Percentiles rank a stretch among this genome's conserved stretches.
These are phyloP conservation scores for Trichoderma sp. DNA, from an alignment of 2,329 filamentous ascomycete species.

Conservation along the genomic window DNA sequence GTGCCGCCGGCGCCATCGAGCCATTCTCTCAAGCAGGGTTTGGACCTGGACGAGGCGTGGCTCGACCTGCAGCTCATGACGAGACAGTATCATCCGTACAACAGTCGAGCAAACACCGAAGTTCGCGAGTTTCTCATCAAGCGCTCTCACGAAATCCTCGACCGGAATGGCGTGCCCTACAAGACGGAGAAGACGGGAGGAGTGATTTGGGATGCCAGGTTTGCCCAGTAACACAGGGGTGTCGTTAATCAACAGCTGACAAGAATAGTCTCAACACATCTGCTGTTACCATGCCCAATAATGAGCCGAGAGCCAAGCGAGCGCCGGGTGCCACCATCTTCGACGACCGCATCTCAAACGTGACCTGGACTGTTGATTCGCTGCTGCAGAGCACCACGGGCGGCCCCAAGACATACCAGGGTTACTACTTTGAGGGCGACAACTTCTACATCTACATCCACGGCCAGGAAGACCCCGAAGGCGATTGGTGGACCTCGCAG, in stretches of 20 bases:
- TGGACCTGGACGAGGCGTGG: constrained; percentile 88
- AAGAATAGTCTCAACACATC: neutral
- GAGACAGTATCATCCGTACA: constrained; percentile 81
- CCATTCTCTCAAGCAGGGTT: constrained; percentile 54
- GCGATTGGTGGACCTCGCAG: constrained; percentile 69
- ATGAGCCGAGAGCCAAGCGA: constrained; percentile 9
- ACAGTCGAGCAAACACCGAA: constrained; percentile 78
- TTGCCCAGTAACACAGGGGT: neutral
- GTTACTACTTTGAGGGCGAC: constrained; percentile 85
- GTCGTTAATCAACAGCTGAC: neutral
- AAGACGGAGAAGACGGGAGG: constrained; percentile 45
- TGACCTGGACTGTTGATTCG: constrained; percentile 58
- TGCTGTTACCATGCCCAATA: neutral
- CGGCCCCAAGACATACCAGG: constrained; percentile 41
- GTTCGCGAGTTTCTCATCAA: constrained; percentile 75
- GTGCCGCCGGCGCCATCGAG: constrained; percentile 67
- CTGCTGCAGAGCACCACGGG: constrained; percentile 29
- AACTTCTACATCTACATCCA: constrained; percentile 93
- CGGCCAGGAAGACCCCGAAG: constrained; percentile 72
- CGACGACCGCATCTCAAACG: constrained; percentile 77
- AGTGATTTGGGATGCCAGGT: constrained; percentile 37
- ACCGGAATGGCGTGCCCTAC: constrained; percentile 58
- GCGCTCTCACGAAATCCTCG: constrained; percentile 70
- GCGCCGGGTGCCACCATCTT: constrained; percentile 63
- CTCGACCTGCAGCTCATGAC: constrained; percentile 76